Percentiles rank a stretch among this genome's conserved stretches.
phyloP scores from a whole-genome alignment of 805 yeast species.

The Saturnispora galanensis region DNA sequence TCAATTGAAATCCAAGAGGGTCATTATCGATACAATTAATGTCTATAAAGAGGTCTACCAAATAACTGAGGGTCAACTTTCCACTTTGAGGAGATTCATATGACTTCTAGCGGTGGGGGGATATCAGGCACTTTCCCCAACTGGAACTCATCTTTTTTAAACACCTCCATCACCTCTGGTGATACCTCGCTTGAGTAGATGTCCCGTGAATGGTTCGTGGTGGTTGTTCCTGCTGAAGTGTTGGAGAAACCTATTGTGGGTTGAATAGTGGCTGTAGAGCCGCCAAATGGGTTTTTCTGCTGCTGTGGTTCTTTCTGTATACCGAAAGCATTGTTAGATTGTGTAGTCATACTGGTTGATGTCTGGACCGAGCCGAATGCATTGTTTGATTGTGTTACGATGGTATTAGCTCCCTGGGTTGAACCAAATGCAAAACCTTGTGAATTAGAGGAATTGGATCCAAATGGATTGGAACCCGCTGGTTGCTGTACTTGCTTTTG shows the following conservation, averaged over 20 bases:
- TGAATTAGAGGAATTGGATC: neutral
- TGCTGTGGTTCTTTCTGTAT: conserved; percentile 16
- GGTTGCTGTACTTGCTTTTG: neutral
- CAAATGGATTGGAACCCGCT: conserved; percentile 1
- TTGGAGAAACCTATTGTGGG: neutral
- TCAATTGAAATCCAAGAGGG: conserved; percentile 37
- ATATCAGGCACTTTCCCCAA: conserved; percentile 62
- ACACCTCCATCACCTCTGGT: conserved; percentile 45
- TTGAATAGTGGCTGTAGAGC: conserved; percentile 13
- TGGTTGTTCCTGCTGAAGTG: neutral
- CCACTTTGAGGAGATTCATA: conserved; percentile 1
- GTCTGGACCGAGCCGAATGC: neutral
- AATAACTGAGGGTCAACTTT: conserved; percentile 4
- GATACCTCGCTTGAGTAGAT: neutral
- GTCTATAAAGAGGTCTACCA: conserved; percentile 55
- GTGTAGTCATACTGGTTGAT: neutral
- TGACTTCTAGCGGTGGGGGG: conserved; percentile 52
- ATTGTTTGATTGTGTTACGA: neutral
- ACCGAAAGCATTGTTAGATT: neutral
- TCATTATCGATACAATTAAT: conserved; percentile 42
- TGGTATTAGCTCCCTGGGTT: too few relatives aligned
- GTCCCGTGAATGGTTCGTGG: neutral
- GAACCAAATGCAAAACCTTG: neutral
- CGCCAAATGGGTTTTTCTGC: conserved; percentile 46
- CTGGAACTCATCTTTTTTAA: conserved; percentile 37